Evolutionary conservation across 1,284 basidiomycete genomes (phyloP).

Genomic region (Ceratobasidium sp.): DNA sequence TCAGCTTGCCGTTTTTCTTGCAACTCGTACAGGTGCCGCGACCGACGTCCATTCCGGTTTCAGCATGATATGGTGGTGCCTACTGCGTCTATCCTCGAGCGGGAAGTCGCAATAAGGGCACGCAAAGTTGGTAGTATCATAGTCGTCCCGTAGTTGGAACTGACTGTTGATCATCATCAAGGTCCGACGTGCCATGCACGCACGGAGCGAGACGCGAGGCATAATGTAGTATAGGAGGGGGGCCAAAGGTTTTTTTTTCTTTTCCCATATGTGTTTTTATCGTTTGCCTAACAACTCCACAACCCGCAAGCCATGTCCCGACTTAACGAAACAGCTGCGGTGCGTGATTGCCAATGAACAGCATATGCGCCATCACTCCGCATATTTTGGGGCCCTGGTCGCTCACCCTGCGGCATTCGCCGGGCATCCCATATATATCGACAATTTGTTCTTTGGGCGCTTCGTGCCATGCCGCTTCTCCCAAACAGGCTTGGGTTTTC

Average conservation of each 20-base stretch:
- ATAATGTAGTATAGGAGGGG: background rate
- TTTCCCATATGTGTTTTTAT: background rate
- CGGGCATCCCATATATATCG: too few relatives aligned
- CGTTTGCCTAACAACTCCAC: background rate
- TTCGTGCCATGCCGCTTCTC: too few relatives aligned
- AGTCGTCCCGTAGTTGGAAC: background rate
- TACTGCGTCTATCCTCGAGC: too few relatives aligned
- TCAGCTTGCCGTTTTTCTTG: background rate
- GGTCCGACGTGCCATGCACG: background rate
- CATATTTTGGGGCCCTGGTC: too few relatives aligned
- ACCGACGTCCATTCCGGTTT: background rate
- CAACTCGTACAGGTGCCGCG: background rate
- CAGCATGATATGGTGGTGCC: slow-evolving; percentile 1
- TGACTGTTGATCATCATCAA: background rate
- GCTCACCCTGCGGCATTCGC: too few relatives aligned
- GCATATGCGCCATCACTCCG: too few relatives aligned
- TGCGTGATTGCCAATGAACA: too few relatives aligned
- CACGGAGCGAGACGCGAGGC: background rate
- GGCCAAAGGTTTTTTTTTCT: background rate
- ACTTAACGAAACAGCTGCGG: too few relatives aligned
- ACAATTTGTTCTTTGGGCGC: too few relatives aligned
- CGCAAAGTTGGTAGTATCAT: too few relatives aligned
- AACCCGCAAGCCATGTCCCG: background rate
- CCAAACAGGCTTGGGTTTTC: too few relatives aligned
- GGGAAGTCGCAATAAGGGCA: too few relatives aligned